Percentiles rank a stretch among this genome's conserved stretches.
Evolutionary conservation across 108 stramenopile genomes (phyloP).

Genomic region (Cylindrotheca fusiformis): DNA sequence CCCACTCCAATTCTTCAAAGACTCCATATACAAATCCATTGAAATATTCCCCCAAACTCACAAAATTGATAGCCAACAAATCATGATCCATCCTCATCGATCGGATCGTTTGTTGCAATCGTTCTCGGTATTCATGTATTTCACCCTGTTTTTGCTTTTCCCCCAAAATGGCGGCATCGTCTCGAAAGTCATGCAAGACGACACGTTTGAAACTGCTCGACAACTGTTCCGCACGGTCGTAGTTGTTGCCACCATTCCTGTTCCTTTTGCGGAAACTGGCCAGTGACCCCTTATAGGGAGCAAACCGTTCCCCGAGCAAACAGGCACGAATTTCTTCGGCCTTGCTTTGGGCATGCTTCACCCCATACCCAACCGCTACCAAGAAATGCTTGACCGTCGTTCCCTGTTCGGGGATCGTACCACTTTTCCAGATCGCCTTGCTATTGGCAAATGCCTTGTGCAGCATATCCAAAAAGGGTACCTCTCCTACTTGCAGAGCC

Average conservation of each 20-base stretch:
- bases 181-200: neutral
- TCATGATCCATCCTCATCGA: neutral
- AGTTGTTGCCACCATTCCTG: constrained; percentile 35
- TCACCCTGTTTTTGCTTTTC: neutral
- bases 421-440: constrained; percentile 46
- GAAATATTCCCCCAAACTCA: neutral
- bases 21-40: neutral
- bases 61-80: neutral
- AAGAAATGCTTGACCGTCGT: constrained; percentile 37
- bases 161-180: neutral
- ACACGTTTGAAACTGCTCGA: neutral
- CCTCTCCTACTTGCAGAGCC: constrained; percentile 19
- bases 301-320: constrained; percentile 19
- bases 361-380: constrained; percentile 30
- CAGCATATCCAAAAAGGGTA: constrained; percentile 30
- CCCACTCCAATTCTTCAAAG: neutral
- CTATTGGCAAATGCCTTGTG: constrained; percentile 34
- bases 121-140: neutral
- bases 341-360: constrained; percentile 28
- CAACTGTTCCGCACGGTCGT: constrained; percentile 45
- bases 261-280: constrained; percentile 38
- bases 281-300: constrained; percentile 25
- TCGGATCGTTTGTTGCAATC: neutral
- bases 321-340: constrained; percentile 12
- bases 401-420: constrained; percentile 27